These are phyloP conservation scores for Colletotrichum destructivum DNA, from an alignment of 2,329 filamentous ascomycete species.

Conservation along the genomic window DNA sequence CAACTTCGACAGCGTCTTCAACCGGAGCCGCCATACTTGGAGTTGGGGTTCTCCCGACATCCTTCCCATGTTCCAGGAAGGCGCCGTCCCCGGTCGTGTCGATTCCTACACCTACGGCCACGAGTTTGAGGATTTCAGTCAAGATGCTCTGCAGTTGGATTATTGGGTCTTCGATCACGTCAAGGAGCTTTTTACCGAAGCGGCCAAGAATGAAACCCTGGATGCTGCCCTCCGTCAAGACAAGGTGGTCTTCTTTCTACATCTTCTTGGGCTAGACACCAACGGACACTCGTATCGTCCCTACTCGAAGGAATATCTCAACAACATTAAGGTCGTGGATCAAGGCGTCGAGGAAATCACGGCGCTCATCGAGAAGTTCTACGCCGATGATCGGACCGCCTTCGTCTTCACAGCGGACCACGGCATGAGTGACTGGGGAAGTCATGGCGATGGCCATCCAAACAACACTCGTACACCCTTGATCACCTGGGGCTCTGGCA, in stretches of 20 bases:
- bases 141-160: slow-evolving; percentile 85
- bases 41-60: slow-evolving; percentile 99
- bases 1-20: slow-evolving; percentile 99
- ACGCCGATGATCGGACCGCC: slow-evolving; percentile 86
- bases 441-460: slow-evolving; percentile 96
- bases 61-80: slow-evolving; percentile 94
- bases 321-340: slow-evolving; percentile 96
- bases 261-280: slow-evolving; percentile 93
- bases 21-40: slow-evolving; percentile 96
- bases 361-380: slow-evolving; percentile 87
- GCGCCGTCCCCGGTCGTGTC: slow-evolving; percentile 89
- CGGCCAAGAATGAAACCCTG: slow-evolving; percentile 83
- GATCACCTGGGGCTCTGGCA: slow-evolving; percentile 92
- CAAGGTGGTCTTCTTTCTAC: slow-evolving; percentile 94
- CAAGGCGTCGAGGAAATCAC: slow-evolving; percentile 89
- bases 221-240: slow-evolving; percentile 82
- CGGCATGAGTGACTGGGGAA: slow-evolving; percentile 99
- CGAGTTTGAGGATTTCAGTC: slow-evolving; percentile 92
- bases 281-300: slow-evolving; percentile 88
- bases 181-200: slow-evolving; percentile 86
- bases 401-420: slow-evolving; percentile 98
- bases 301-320: slow-evolving; percentile 94
- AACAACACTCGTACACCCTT: slow-evolving; percentile 96
- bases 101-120: slow-evolving; percentile 88
- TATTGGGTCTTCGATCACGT: slow-evolving; percentile 97